Base-by-base conservation (phyloP, 164 flowering plant species). In the Brasenia schreberi region DNA sequence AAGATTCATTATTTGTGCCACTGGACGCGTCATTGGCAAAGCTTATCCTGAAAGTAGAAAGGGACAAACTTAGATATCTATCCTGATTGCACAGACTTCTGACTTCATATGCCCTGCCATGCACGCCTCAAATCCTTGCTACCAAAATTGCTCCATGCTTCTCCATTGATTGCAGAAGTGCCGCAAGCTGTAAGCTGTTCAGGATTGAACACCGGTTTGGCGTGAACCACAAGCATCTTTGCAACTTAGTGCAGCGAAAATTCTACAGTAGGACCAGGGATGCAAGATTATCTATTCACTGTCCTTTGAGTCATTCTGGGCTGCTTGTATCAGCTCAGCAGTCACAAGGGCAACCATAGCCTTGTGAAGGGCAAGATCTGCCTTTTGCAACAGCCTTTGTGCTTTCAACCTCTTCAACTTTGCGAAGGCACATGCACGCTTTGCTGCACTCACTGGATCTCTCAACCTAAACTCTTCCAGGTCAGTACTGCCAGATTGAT, bases 341-440 rank as follows among this genome's bases (percentile, higher is more conserved):
- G 77, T 85, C 92, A 86, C 86, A 43, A 92, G 81, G 67, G 99
- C 92, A 76, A 70, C 81, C 67, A 76, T 85, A 69, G 99, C 99
- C 77, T 86, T 92, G 79, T 92, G 96, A 64, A 90, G 80, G 18
- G 96, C 97, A 42, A 84, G 66, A 74, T 95, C 97, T 18, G 97
- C 99, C 72, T 81, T 79, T 68, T 77, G 79, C 18, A 80, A 77
- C 79, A 92, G 68, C 72, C 86, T 88, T 75, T 85, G 84, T 63
- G 97, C 99, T 43, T 75, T 86, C 71, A 88, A 90, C 64, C 91
- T 76, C 79, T 90, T 95, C 7, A 87, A 77, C 67, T 80, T 92
- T n/a, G 97, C 97, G 81, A 87, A 77, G 68, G 78, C 79, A 5
- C 43, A 77, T 12, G 97, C 94, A 80, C 80, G 90, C 65, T 81